Base-by-base conservation (phyloP, 805 yeast species). In the Saccharomyces kudriavzevii region DNA sequence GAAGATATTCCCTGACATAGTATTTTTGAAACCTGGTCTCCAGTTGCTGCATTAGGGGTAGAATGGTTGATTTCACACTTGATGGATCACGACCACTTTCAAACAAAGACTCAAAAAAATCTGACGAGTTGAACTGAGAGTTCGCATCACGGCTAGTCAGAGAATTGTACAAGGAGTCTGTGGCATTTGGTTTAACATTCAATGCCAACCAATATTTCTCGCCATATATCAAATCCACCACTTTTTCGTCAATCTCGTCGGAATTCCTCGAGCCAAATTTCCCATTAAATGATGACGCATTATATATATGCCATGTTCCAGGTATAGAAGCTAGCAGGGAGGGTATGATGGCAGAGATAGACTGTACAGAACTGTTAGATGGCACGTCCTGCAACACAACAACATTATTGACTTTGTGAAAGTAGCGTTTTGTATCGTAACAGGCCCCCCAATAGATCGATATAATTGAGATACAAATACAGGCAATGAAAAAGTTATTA, bases 1-100 rank as follows among this genome's bases (percentile, higher is more conserved):
- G 60, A 22, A 60, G 55, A 13, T 67, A 59, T 9, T 56, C 58
- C 1, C 57, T 26, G 9, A 63, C 54, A 31, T 61, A 61, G 47
- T 54, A 52, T 1, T 51, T 40, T 22, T 60, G 50, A 52, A 72
- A 77, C 9, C 60, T 47, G 0, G 49, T 50, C 48, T 74, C 76
- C 24, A 85, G 64, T 1, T 47, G 52, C 13, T 60, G 54, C n/a
- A 82, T 55, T 5, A 74, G 63, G 0, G 84, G 80, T 0, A 72
- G 61, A 10, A 84, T 73, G 49, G 75, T 77, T 2, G 74, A 59
- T 8, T 58, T 64, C 72, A 83, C 74, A 31, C 77, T 75, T 20
- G 72, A 57, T 40, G 79, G 74, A 64, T 86, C 92, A 60, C 90
- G 72, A 5, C 85, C 89, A 1, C 85, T 77, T 65, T 84, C 88